phyloP scores from a whole-genome alignment of 495 filamentous ascomycete genomes.

The Bacidia rubella region DNA sequence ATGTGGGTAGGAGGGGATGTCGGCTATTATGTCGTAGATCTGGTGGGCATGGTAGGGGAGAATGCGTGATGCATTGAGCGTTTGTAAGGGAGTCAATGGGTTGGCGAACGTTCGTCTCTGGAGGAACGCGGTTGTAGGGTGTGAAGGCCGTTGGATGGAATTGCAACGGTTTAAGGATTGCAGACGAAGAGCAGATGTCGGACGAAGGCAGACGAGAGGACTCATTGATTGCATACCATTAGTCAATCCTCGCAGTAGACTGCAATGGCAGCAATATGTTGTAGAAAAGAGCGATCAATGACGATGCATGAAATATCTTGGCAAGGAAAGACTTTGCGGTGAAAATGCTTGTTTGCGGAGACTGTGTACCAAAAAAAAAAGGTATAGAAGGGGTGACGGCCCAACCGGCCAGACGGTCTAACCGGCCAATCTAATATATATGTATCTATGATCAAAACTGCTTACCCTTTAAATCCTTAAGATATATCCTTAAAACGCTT shows the following conservation, averaged over 20 bases:
- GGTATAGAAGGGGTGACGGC: too few relatives aligned
- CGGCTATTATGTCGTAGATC: conserved; percentile 63
- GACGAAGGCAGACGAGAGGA: background rate
- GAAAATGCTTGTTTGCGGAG: too few relatives aligned
- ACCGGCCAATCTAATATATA: too few relatives aligned
- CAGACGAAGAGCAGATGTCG: background rate
- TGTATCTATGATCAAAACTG: too few relatives aligned
- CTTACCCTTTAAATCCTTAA: too few relatives aligned
- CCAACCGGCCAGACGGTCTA: too few relatives aligned
- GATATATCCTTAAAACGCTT: too few relatives aligned
- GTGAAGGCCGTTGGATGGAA: background rate
- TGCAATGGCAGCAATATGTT: too few relatives aligned
- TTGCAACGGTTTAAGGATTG: background rate
- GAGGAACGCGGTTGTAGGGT: background rate
- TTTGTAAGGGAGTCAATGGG: conserved; percentile 30
- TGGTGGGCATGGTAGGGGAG: conserved; percentile 59
- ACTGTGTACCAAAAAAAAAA: too few relatives aligned
- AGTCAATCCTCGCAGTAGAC: background rate
- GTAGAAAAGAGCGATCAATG: too few relatives aligned
- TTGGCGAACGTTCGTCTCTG: conserved; percentile 12
- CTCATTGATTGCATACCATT: background rate
- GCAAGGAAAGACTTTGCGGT: too few relatives aligned
- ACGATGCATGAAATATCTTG: too few relatives aligned
- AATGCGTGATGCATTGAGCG: conserved; percentile 57
- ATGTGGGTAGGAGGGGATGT: conserved; percentile 8